These are phyloP conservation scores for Debaryomycetaceae sp. DNA, from an alignment of 1,139 yeast species.

Conservation along the genomic window DNA sequence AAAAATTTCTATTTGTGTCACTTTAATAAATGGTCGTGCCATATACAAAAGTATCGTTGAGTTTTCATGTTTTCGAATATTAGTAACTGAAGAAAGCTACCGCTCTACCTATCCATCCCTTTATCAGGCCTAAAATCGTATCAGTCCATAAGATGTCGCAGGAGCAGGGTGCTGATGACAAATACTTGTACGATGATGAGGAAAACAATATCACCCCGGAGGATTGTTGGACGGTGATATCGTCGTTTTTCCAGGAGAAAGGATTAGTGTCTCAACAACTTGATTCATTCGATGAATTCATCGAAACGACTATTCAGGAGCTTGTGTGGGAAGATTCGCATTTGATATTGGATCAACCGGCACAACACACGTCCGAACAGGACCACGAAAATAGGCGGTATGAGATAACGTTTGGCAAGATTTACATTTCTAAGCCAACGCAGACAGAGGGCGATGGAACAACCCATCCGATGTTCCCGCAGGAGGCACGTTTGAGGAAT, in stretches of 20 bases:
- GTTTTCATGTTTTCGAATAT: slow-evolving; percentile 5
- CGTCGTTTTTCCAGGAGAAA: slow-evolving; percentile 92
- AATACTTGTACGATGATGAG: slow-evolving; percentile 66
- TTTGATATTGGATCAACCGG: slow-evolving; percentile 93
- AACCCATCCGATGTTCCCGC: slow-evolving; percentile 97
- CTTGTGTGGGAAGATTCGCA: slow-evolving; percentile 95
- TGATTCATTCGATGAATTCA: slow-evolving; percentile 97
- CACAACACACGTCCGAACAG: slow-evolving; percentile 89
- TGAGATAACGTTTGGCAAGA: slow-evolving; percentile 95
- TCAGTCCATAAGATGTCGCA: slow-evolving; percentile 11
- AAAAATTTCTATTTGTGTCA: slow-evolving; percentile 13
- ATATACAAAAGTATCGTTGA: slow-evolving; percentile 5
- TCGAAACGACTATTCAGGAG: slow-evolving; percentile 94
- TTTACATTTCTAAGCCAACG: slow-evolving; percentile 92
- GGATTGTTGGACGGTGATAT: slow-evolving; percentile 98
- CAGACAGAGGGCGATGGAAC: slow-evolving; percentile 99
- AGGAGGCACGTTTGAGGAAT: slow-evolving; percentile 94
- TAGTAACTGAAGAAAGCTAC: slow-evolving; percentile 2
- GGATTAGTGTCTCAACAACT: slow-evolving; percentile 97
- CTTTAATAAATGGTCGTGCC: slow-evolving; percentile 1
- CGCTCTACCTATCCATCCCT: slow-evolving; percentile 1
- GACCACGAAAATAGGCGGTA: slow-evolving; percentile 89
- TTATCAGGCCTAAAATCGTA: slow-evolving; percentile 1
- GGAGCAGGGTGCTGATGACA: slow-evolving; percentile 40
- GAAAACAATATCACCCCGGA: slow-evolving; percentile 85